These are phyloP conservation scores for Lolium rigidum DNA, from an alignment of 176 grass and related monocot genomes.

Conservation along the genomic window DNA sequence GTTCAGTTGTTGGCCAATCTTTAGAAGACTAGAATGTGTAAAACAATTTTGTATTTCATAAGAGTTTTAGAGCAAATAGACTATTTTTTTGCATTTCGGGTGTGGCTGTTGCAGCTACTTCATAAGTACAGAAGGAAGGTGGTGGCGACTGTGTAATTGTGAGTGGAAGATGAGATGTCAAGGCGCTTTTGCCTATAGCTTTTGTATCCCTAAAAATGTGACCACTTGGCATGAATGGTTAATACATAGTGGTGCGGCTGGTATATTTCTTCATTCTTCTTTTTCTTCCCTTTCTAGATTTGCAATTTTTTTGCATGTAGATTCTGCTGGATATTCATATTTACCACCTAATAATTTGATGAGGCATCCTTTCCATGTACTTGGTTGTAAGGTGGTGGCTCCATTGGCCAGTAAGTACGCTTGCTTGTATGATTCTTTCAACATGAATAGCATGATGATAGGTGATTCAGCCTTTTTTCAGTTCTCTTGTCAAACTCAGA, in stretches of 20 bases:
- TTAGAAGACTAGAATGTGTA: too few relatives aligned
- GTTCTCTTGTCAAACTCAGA: background rate
- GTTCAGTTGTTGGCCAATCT: too few relatives aligned
- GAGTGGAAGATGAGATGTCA: conserved; percentile 51
- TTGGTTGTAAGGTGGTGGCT: conserved; percentile 57
- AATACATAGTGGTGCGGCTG: conserved; percentile 51
- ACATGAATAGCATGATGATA: conserved; percentile 58
- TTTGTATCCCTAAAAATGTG: conserved; percentile 45
- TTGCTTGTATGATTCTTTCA: conserved; percentile 64
- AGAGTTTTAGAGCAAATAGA: too few relatives aligned
- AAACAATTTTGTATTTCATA: too few relatives aligned
- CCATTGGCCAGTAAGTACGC: conserved; percentile 51
- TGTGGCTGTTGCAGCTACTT: conserved; percentile 47
- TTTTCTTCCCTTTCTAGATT: conserved; percentile 44
- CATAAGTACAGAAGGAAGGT: conserved; percentile 47
- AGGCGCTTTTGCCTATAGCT: conserved; percentile 50
- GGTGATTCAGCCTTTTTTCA: conserved; percentile 39
- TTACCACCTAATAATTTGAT: conserved; percentile 53
- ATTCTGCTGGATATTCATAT: conserved; percentile 66
- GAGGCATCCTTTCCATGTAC: conserved; percentile 51
- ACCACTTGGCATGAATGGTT: conserved; percentile 46
- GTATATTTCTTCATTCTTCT: conserved; percentile 89
- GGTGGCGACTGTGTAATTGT: conserved; percentile 40
- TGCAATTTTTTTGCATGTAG: conserved; percentile 60
- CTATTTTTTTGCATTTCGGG: too few relatives aligned